Evolutionary conservation across 2,329 filamentous ascomycete species (phyloP).

Genomic region (Paraconiothyrium brasiliense): DNA sequence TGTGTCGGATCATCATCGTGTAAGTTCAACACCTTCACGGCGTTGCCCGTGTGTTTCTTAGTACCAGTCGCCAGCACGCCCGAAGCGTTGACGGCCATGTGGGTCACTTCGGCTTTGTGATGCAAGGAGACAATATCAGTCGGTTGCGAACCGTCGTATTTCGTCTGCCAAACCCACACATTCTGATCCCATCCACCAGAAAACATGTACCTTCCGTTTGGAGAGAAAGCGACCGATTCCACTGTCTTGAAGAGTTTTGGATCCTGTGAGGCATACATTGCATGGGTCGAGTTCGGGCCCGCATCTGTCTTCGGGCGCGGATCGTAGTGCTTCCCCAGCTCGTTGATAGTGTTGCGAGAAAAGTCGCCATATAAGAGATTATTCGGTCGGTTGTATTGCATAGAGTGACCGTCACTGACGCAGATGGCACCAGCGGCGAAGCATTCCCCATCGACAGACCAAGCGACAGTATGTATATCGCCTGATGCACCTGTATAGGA

Average conservation of each 20-base stretch:
- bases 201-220: constrained; percentile 56
- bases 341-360: constrained; percentile 53
- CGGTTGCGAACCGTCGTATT: constrained; percentile 35
- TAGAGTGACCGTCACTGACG: constrained; percentile 63
- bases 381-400: constrained; percentile 68
- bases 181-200: constrained; percentile 65
- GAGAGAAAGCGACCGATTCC: constrained; percentile 62
- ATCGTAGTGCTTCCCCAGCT: constrained; percentile 64
- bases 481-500: constrained; percentile 67
- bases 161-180: constrained; percentile 54
- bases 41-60: constrained; percentile 42
- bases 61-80: constrained; percentile 61
- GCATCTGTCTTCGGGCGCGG: constrained; percentile 50
- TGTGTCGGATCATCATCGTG: constrained; percentile 25
- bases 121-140: constrained; percentile 36
- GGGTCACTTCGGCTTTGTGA: constrained; percentile 61
- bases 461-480: constrained; percentile 66
- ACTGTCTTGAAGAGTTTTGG: constrained; percentile 65
- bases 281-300: constrained; percentile 54
- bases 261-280: constrained; percentile 61
- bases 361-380: constrained; percentile 66
- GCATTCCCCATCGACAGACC: constrained; percentile 62
- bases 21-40: constrained; percentile 45
- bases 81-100: constrained; percentile 57
- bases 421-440: constrained; percentile 68